Evolutionary conservation across 2,329 filamentous ascomycete genomes (phyloP).

Genomic region (Aspergillus pseudoviridinutans): DNA sequence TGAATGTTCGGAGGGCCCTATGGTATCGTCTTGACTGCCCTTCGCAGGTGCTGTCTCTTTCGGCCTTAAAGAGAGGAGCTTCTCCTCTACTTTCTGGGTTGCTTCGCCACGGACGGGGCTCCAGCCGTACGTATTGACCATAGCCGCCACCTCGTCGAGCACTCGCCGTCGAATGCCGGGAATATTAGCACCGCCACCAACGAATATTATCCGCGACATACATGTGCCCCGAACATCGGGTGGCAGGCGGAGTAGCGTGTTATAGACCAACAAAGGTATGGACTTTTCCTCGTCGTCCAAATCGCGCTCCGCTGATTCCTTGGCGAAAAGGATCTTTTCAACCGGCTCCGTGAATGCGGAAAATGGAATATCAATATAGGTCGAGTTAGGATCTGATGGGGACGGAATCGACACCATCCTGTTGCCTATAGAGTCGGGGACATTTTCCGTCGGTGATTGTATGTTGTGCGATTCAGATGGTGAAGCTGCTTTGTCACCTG

Average conservation of each 20-base stretch:
- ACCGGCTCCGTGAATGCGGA: slow-evolving; percentile 67
- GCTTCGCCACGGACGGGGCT: slow-evolving; percentile 68
- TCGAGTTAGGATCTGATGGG: slow-evolving; percentile 36
- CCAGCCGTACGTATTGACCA: slow-evolving; percentile 72
- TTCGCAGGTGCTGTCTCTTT: slow-evolving; percentile 16
- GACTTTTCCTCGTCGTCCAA: slow-evolving; percentile 87
- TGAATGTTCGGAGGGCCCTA: slow-evolving; percentile 17
- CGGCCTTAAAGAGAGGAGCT: slow-evolving; percentile 38
- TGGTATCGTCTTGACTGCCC: slow-evolving; percentile 4
- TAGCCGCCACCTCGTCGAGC: slow-evolving; percentile 65
- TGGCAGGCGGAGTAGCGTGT: slow-evolving; percentile 68
- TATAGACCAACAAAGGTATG: slow-evolving; percentile 71
- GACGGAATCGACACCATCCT: slow-evolving; percentile 46
- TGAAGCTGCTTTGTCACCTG: neutral
- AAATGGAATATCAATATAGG: slow-evolving; percentile 61
- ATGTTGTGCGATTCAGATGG: neutral
- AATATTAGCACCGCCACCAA: slow-evolving; percentile 73
- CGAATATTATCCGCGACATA: slow-evolving; percentile 84
- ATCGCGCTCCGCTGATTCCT: slow-evolving; percentile 48
- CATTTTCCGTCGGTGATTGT: slow-evolving; percentile 1
- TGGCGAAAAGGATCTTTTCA: slow-evolving; percentile 69
- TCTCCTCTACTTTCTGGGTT: slow-evolving; percentile 47
- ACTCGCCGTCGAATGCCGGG: slow-evolving; percentile 75
- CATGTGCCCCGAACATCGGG: slow-evolving; percentile 79
- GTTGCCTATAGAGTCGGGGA: slow-evolving; percentile 6